Conservation (phyloP, 228 moss, liverwort and hornwort genomes). For the Sphagnum fallax region DNA sequence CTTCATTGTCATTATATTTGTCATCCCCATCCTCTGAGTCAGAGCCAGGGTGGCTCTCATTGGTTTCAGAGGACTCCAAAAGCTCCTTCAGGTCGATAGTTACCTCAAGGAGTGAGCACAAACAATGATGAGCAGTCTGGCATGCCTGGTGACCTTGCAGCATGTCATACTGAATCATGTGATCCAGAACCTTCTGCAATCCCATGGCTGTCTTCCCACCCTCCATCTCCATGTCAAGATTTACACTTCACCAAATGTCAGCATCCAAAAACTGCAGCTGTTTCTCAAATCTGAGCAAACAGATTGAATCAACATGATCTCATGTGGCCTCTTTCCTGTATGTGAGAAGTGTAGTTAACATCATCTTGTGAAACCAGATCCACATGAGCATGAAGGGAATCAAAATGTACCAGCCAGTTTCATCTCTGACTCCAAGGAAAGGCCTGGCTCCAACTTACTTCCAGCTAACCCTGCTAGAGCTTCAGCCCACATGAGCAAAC, state of each 20-base stretch:
- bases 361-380: too few species aligned
- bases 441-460: constrained; percentile 49
- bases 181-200: constrained; percentile 50
- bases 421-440: constrained; percentile 49
- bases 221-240: neutral
- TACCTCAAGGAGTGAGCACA: constrained; percentile 67
- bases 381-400: neutral
- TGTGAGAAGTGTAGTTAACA: too few species aligned
- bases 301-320: too few species aligned
- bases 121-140: constrained; percentile 57
- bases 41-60: constrained; percentile 38
- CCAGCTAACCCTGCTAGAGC: constrained; percentile 42
- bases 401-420: constrained; percentile 43
- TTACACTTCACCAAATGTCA: too few species aligned
- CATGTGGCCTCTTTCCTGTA: too few species aligned
- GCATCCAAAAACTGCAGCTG: too few species aligned
- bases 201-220: constrained; percentile 37
- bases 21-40: constrained; percentile 34
- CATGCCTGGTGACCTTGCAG: constrained; percentile 48
- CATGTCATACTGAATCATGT: constrained; percentile 44
- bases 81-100: constrained; percentile 78
- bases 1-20: constrained; percentile 23
- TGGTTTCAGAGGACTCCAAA: constrained; percentile 59
- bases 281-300: too few species aligned
- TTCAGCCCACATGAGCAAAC: constrained; percentile 40